A percentile compares a stretch with the other conserved stretches of the same genome.
phyloP scores from a whole-genome alignment of 495 filamentous ascomycete species.

The Coniosporium apollinis region DNA sequence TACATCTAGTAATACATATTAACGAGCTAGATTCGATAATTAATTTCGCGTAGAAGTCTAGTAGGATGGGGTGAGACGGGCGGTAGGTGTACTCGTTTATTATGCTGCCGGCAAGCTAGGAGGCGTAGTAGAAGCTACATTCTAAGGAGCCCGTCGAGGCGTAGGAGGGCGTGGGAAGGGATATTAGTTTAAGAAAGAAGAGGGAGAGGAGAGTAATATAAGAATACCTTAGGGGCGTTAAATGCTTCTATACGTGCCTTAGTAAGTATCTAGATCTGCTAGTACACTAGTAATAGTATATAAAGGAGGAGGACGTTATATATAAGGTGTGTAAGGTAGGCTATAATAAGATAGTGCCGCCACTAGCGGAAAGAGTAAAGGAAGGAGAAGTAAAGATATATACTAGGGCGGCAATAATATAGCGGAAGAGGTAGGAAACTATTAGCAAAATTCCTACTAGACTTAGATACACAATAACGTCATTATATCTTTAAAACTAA shows the following conservation, averaged over 20 bases:
- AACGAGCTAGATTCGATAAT: neutral
- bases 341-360: neutral
- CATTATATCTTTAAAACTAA: too few relatives aligned
- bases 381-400: too few relatives aligned
- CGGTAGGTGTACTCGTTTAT: slow-evolving; percentile 1
- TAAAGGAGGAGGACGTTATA: slow-evolving; percentile 1
- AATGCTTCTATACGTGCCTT: neutral
- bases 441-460: too few relatives aligned
- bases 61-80: slow-evolving; percentile 1
- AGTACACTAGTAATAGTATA: neutral
- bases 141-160: too few relatives aligned
- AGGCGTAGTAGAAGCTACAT: neutral
- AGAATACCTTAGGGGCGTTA: neutral
- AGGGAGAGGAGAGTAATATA: neutral
- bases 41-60: slow-evolving; percentile 1
- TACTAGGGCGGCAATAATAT: too few relatives aligned
- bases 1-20: slow-evolving; percentile 1
- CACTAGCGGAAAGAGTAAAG: too few relatives aligned
- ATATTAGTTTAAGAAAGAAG: neutral
- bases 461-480: too few relatives aligned
- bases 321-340: neutral
- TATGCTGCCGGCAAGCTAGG: neutral
- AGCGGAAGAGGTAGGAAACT: too few relatives aligned
- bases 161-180: neutral
- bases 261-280: neutral